phyloP scores from a whole-genome alignment of 495 filamentous ascomycete species.

The Penicillium crystallinum region DNA sequence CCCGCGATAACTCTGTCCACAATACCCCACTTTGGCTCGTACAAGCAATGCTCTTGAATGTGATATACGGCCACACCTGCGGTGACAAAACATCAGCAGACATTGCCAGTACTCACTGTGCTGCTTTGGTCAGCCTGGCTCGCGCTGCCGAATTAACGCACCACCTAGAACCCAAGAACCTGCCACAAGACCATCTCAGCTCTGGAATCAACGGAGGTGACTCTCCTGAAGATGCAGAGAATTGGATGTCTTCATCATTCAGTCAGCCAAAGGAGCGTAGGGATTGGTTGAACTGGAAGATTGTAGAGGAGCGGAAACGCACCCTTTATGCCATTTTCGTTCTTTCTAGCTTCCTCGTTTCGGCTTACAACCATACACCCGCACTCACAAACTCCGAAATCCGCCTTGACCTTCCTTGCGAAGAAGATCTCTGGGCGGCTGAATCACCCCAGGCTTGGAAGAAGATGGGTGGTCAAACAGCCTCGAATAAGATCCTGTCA shows the following conservation, averaged over 20 bases:
- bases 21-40: slow-evolving; percentile 92
- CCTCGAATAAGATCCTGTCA: slow-evolving; percentile 58
- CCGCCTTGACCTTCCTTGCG: slow-evolving; percentile 82
- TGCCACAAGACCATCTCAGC: slow-evolving; percentile 36
- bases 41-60: slow-evolving; percentile 96
- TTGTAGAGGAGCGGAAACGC: slow-evolving; percentile 84
- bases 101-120: slow-evolving; percentile 87
- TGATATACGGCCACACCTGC: slow-evolving; percentile 93
- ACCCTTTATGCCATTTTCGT: slow-evolving; percentile 90
- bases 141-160: slow-evolving; percentile 72
- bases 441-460: slow-evolving; percentile 75
- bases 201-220: slow-evolving; percentile 12
- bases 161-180: slow-evolving; percentile 37
- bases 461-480: slow-evolving; percentile 63
- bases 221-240: slow-evolving; percentile 15
- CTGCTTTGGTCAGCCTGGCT: slow-evolving; percentile 84
- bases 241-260: slow-evolving; percentile 28
- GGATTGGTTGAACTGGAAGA: slow-evolving; percentile 88
- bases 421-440: slow-evolving; percentile 87
- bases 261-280: slow-evolving; percentile 62
- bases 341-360: slow-evolving; percentile 83
- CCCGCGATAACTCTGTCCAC: slow-evolving; percentile 63
- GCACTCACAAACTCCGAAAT: slow-evolving; percentile 94
- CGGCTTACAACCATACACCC: slow-evolving; percentile 87
- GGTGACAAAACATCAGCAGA: slow-evolving; percentile 86